These are phyloP conservation scores for Epichloe sibirici DNA, from an alignment of 2,329 filamentous ascomycete genomes.

Conservation along the genomic window DNA sequence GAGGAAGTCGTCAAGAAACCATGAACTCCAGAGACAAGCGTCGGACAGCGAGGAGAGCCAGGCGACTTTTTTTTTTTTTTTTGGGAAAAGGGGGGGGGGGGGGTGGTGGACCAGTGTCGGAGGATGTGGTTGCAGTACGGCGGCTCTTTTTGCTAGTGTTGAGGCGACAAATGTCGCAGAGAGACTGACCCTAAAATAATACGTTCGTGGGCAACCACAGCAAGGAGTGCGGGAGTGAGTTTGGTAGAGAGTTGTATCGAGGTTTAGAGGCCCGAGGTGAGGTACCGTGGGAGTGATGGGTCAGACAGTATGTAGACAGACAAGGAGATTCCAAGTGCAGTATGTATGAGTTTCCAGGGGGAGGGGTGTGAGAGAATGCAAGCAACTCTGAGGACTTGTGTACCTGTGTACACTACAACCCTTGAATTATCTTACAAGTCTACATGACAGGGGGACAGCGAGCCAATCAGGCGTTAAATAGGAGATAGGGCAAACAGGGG, in stretches of 20 bases:
- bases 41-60: background rate
- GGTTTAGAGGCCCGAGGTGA: background rate
- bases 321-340: too few species aligned
- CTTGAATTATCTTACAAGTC: too few species aligned
- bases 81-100: too few species aligned
- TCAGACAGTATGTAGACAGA: background rate
- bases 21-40: too few species aligned
- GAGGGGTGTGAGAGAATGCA: background rate
- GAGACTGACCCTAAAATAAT: background rate
- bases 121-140: constrained; percentile 12
- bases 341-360: background rate
- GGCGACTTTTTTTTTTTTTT: background rate
- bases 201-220: background rate
- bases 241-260: constrained; percentile 3
- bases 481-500: too few species aligned
- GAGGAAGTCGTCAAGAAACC: background rate
- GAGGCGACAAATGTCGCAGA: constrained; percentile 5
- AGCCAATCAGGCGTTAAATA: too few species aligned
- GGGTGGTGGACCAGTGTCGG: constrained; percentile 5
- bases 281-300: too few species aligned
- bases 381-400: background rate
- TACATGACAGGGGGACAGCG: too few species aligned
- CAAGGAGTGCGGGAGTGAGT: background rate
- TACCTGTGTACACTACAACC: too few species aligned
- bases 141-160: constrained; percentile 15